Evolutionary conservation across 2,329 filamentous ascomycete species (phyloP), one percentile per base, ranked within the genome.

Genomic region (Ceratocystis huliohia): DNA sequence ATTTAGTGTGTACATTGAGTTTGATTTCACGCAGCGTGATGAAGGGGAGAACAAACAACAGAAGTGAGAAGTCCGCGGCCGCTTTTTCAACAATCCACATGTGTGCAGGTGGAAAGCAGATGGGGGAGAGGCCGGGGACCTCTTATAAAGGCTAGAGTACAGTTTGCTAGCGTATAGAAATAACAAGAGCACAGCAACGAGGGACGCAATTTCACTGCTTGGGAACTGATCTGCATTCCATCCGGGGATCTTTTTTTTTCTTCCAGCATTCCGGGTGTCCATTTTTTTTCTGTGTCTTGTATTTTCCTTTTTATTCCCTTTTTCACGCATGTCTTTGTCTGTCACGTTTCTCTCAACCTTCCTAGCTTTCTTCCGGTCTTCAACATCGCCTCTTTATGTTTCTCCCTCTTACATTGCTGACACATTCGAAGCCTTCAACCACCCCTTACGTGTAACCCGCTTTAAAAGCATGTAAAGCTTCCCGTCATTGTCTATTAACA

Each of bases 141-240:
- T 59, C 56, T 59, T 59, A 59, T 59, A 37, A 59, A 33, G 25
- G 28, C 56, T 37, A n/a, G 56, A n/a, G n/a, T 20, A 28, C 28
- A 22, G 50, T 17, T 56, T 17, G 25, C 48, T 10, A 22, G n/a
- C n/a, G 20, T 37, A 33, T 59, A 59, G 25, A 59, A 13, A 25
- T 30, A 59, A 59, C 56, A 22, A 30, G 17, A 59, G 56, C 53
- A 33, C 53, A 59, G 53, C 56, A 59, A 59, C 56, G 28, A 59
- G 56, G 33, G 56, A n/a, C 28, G 56, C 28, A 59, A 59, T 59
- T 59, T 59, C 56, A 59, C 15, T 59, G 56, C 56, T 37, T 20
- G 28, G 28, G 56, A 59, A 59, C 28, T 59, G 56, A 59, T 59
- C 56, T 59, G 56, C 56, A 59, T 59, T 59, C 56, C 56, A n/a